Conservation (phyloP, 768 basidiomycete genomes). For the Melanogaster broomeanus region DNA sequence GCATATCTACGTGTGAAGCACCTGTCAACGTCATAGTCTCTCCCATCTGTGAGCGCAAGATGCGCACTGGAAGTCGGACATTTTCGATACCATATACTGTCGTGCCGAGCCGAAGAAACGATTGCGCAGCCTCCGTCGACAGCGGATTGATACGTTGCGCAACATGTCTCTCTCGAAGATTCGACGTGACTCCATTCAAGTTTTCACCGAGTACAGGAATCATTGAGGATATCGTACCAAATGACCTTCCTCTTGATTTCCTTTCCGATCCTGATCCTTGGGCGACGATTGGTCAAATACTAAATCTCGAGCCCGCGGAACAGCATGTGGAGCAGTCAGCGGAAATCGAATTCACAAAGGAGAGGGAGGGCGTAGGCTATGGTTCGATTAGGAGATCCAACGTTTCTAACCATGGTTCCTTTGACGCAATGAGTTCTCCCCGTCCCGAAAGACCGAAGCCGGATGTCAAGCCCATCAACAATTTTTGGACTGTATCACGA, state of each 20-base stretch:
- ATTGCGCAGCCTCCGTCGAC: background rate
- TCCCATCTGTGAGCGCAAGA: background rate
- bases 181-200: background rate
- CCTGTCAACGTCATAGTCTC: background rate
- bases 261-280: conserved; percentile 33
- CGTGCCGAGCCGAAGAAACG: background rate
- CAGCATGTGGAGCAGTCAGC: background rate
- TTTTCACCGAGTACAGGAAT: background rate
- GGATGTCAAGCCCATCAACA: background rate
- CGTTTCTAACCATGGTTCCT: background rate
- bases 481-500: background rate
- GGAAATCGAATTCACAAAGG: conserved; percentile 19
- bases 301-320: conserved; percentile 14
- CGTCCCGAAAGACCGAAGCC: background rate
- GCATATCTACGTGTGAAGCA: background rate
- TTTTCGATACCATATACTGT: background rate
- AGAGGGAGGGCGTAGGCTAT: conserved; percentile 30
- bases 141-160: background rate
- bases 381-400: background rate
- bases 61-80: background rate
- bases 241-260: conserved; percentile 21
- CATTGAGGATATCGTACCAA: background rate
- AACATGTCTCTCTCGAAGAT: background rate
- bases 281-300: conserved; percentile 30
- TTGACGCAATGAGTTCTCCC: background rate